Percentiles rank a stretch among this genome's conserved stretches.
These are phyloP conservation scores for Dendrothele bispora DNA, from an alignment of 768 basidiomycete species.

Conservation along the genomic window DNA sequence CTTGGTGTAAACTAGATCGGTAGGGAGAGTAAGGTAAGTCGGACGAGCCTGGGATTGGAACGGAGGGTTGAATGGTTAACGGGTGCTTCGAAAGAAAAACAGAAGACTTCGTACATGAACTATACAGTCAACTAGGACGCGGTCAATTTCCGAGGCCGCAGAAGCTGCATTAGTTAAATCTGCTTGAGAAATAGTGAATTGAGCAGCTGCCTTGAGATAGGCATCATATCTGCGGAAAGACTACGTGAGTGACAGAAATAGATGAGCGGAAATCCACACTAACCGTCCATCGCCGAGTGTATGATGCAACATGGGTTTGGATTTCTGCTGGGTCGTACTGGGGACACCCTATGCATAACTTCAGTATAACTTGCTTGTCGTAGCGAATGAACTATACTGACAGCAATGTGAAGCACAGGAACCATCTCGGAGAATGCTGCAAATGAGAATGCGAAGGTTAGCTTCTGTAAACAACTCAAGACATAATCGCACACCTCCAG, in stretches of 20 bases:
- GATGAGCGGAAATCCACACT: background rate
- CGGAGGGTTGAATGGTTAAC: background rate
- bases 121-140: conserved; percentile 70
- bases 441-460: background rate
- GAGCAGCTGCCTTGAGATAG: conserved; percentile 71
- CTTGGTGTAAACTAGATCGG: conserved; percentile 71
- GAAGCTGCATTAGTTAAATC: conserved; percentile 48
- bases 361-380: too few species aligned
- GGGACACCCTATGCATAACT: too few species aligned
- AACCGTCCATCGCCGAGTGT: conserved; percentile 84
- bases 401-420: conserved; percentile 86
- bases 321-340: conserved; percentile 68
- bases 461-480: background rate
- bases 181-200: conserved; percentile 73
- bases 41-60: conserved; percentile 63
- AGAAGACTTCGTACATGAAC: conserved; percentile 34
- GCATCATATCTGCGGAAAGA: conserved; percentile 66
- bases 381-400: too few species aligned
- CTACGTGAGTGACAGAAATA: background rate
- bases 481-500: conserved; percentile 50
- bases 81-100: background rate
- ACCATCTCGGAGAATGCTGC: conserved; percentile 85
- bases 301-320: conserved; percentile 79
- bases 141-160: conserved; percentile 76
- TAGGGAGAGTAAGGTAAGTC: conserved; percentile 85